These are phyloP conservation scores for Scutellaria barbata DNA, from an alignment of 257 asterid species.

Conservation along the genomic window DNA sequence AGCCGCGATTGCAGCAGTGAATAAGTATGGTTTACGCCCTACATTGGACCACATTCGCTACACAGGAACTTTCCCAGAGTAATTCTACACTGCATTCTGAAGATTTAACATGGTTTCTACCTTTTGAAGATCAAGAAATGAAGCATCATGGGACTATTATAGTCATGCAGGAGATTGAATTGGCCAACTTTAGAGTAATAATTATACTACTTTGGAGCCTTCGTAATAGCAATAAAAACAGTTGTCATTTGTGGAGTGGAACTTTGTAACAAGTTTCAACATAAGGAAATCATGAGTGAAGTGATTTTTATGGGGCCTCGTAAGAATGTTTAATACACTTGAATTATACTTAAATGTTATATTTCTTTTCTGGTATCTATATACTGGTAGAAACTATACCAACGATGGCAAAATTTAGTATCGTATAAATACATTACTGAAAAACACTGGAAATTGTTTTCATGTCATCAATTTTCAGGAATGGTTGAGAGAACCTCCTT, in stretches of 20 bases:
- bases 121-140: not conserved
- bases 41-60: slow-evolving; percentile 74
- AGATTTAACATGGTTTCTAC: slow-evolving; percentile 12
- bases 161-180: not conserved
- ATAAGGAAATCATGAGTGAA: no score
- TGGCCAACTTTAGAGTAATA: not conserved
- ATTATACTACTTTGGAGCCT: not conserved
- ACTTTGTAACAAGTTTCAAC: not conserved
- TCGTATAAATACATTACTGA: not conserved
- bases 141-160: not conserved
- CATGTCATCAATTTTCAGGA: slow-evolving; percentile 42
- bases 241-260: slow-evolving; percentile 6
- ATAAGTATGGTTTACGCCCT: slow-evolving; percentile 70
- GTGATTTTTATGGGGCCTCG: not conserved
- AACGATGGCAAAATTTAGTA: slow-evolving; percentile 16
- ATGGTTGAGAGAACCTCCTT: slow-evolving; percentile 65
- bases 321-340: slow-evolving; percentile 32
- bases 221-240: slow-evolving; percentile 1
- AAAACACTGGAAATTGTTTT: not conserved
- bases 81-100: not conserved
- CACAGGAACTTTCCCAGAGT: slow-evolving; percentile 72
- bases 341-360: slow-evolving; percentile 10
- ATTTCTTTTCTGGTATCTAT: slow-evolving; percentile 15
- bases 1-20: slow-evolving; percentile 80
- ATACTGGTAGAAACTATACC: slow-evolving; percentile 23